Evolutionary conservation across 228 moss, liverwort and hornwort genomes (phyloP).

Genomic region (Sphagnum magellanicum): DNA sequence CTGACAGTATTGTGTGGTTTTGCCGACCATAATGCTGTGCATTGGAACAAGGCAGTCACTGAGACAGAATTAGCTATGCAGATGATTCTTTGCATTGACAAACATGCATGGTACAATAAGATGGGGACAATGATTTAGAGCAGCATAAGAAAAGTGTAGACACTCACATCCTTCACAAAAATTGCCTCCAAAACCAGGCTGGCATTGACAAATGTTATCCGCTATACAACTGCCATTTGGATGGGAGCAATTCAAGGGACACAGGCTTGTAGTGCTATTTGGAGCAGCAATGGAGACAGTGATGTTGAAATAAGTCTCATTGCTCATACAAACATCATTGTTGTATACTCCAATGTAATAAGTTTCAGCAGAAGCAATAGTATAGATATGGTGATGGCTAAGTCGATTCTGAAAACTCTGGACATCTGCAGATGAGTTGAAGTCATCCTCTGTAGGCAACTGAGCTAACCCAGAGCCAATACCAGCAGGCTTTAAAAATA

Average conservation of each 20-base stretch:
- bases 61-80: neutral
- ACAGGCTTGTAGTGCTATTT: slow-evolving; percentile 15
- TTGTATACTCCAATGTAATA: slow-evolving; percentile 35
- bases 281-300: slow-evolving; percentile 24
- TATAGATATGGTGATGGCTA: slow-evolving; percentile 30
- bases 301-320: slow-evolving; percentile 30
- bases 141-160: neutral
- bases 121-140: neutral
- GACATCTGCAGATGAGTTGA: slow-evolving; percentile 19
- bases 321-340: slow-evolving; percentile 24
- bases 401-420: slow-evolving; percentile 40
- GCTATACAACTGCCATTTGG: slow-evolving; percentile 34
- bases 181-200: slow-evolving; percentile 30
- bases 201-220: slow-evolving; percentile 30
- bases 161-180: slow-evolving; percentile 40
- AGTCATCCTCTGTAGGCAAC: slow-evolving; percentile 33
- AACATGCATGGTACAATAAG: neutral
- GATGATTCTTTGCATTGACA: neutral
- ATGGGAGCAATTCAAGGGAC: slow-evolving; percentile 46
- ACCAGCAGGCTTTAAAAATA: slow-evolving; percentile 25
- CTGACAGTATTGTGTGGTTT: slow-evolving; percentile 9
- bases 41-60: neutral
- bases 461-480: neutral
- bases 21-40: slow-evolving; percentile 28
- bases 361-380: slow-evolving; percentile 23